Conservation (phyloP, 345 rosid genomes). For the Mallotus nudiflorus region DNA sequence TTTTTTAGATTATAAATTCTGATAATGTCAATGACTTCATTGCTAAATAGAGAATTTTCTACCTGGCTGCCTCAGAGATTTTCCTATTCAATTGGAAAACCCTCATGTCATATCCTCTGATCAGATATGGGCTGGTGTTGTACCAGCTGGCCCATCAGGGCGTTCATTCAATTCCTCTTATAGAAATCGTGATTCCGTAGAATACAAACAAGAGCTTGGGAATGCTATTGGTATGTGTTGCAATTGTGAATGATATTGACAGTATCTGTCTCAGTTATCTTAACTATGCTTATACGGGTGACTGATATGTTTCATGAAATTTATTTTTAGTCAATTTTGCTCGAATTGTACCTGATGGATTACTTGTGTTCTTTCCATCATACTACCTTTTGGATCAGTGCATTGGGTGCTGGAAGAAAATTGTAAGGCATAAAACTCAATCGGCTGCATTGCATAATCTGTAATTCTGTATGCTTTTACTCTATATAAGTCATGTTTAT, state of each 20-base stretch:
- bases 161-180: constrained; percentile 76
- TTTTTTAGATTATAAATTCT: constrained; percentile 15
- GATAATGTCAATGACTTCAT: constrained; percentile 16
- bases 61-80: constrained; percentile 53
- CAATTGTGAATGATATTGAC: background rate
- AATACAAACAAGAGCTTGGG: constrained; percentile 95
- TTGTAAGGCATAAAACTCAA: constrained; percentile 47
- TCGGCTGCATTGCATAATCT: constrained; percentile 19
- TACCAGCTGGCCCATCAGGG: constrained; percentile 84
- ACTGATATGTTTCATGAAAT: constrained; percentile 15
- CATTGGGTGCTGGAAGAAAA: constrained; percentile 81
- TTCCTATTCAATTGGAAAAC: constrained; percentile 90
- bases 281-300: background rate
- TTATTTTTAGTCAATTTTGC: constrained; percentile 77
- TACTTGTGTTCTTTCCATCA: constrained; percentile 92
- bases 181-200: constrained; percentile 69
- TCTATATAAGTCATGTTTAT: constrained; percentile 12
- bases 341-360: constrained; percentile 91
- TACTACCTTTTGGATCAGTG: constrained; percentile 89
- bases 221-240: constrained; percentile 82
- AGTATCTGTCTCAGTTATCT: background rate
- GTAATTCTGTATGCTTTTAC: constrained; percentile 13
- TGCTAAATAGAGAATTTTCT: constrained; percentile 21
- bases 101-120: constrained; percentile 94
- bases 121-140: constrained; percentile 97